Conservation (phyloP, 208 protist genomes). For the Phytomonas sp. region DNA sequence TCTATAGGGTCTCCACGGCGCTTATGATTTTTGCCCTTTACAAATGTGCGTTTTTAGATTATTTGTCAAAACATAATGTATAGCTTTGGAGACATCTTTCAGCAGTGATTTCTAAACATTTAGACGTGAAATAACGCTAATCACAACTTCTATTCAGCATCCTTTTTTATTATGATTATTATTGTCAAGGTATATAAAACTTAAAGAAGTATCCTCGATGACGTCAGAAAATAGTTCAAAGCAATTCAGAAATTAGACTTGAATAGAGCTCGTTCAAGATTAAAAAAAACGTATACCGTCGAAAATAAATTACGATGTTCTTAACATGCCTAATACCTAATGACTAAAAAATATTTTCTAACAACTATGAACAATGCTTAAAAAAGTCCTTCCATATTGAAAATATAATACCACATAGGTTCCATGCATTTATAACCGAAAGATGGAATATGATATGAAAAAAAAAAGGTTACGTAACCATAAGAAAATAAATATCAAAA, state of each 20-base stretch:
- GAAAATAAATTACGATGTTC: conserved; percentile 8
- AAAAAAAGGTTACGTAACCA: conserved; percentile 1
- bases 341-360: conserved; percentile 5
- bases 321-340: conserved; percentile 1
- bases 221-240: background rate
- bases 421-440: background rate
- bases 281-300: conserved; percentile 3
- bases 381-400: background rate
- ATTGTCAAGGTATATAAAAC: conserved; percentile 8
- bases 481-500: background rate
- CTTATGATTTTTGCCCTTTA: background rate
- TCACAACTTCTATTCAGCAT: background rate
- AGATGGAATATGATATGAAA: background rate
- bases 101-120: background rate
- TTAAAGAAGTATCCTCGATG: too few species aligned
- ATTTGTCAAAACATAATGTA: background rate
- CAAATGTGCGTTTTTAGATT: background rate
- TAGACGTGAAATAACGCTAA: background rate
- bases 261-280: background rate
- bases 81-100: background rate
- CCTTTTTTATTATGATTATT: background rate
- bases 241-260: background rate
- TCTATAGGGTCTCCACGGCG: background rate
- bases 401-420: conserved; percentile 4
- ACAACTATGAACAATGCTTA: background rate